Evolutionary conservation across 495 filamentous ascomycete genomes (phyloP).

Genomic region (Bombardia bombarda): DNA sequence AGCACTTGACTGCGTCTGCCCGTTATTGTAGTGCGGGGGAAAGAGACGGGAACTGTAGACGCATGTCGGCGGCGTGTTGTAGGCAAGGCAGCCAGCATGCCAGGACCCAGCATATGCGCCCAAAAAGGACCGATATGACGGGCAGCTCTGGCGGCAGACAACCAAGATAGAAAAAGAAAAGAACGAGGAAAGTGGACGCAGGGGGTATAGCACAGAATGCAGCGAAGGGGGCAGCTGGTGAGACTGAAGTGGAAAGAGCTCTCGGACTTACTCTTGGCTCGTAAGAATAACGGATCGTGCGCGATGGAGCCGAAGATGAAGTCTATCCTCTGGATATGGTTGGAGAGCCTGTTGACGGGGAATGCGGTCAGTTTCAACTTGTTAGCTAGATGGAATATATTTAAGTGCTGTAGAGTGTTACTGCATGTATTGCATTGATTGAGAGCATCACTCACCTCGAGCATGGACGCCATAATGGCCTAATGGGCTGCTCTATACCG

Average conservation of each 20-base stretch:
- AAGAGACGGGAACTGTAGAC: slow-evolving; percentile 2
- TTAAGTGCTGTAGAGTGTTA: no score
- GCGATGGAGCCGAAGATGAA: slow-evolving; percentile 68
- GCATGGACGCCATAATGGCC: slow-evolving; percentile 21
- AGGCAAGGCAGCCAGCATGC: neutral
- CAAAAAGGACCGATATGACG: slow-evolving; percentile 9
- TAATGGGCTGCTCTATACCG: no score
- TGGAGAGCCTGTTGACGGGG: slow-evolving; percentile 33
- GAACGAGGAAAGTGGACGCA: neutral
- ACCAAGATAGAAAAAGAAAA: neutral
- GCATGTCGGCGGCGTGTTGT: slow-evolving; percentile 6
- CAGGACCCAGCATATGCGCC: neutral
- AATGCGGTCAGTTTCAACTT: no score
- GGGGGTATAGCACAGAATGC: neutral
- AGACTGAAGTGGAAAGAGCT: slow-evolving; percentile 1
- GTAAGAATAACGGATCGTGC: slow-evolving; percentile 79
- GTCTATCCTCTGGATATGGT: slow-evolving; percentile 44
- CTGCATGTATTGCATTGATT: neutral
- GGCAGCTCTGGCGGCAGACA: neutral
- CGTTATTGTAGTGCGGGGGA: slow-evolving; percentile 1
- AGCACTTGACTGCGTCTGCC: neutral
- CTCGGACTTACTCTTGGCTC: slow-evolving; percentile 51
- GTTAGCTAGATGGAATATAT: no score
- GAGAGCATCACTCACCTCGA: slow-evolving; percentile 14
- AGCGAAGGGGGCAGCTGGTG: neutral